Evolutionary conservation across 2,329 filamentous ascomycete genomes (phyloP).

Genomic region (Exutisphaerella laricina): DNA sequence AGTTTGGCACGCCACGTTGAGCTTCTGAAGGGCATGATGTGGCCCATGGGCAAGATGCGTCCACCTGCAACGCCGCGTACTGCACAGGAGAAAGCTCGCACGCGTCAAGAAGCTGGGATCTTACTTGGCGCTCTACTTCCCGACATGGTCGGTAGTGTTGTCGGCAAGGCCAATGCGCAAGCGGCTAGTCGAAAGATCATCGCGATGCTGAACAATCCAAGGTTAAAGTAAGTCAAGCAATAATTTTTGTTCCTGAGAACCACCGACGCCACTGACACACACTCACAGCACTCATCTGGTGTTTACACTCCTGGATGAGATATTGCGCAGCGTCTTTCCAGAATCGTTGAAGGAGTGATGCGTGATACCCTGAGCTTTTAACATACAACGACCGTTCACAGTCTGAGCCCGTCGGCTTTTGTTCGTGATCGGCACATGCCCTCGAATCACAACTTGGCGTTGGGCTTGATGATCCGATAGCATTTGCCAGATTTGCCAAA

Average conservation of each 20-base stretch:
- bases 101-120: constrained; percentile 77
- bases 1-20: constrained; percentile 69
- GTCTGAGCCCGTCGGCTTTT: not conserved
- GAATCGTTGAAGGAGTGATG: constrained; percentile 24
- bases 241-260: not conserved
- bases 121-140: constrained; percentile 87
- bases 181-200: constrained; percentile 83
- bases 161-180: constrained; percentile 86
- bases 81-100: constrained; percentile 67
- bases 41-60: constrained; percentile 63
- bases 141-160: constrained; percentile 86
- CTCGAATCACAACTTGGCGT: constrained; percentile 15
- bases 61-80: constrained; percentile 54
- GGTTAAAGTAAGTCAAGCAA: constrained; percentile 66
- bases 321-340: constrained; percentile 42
- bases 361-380: no score
- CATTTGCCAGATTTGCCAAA: constrained; percentile 20
- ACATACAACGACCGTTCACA: no score
- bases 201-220: constrained; percentile 83
- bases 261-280: constrained; percentile 21
- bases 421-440: not conserved
- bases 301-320: constrained; percentile 47
- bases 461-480: constrained; percentile 15
- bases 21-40: constrained; percentile 69
- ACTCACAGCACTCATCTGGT: constrained; percentile 43